A percentile compares a stretch with the other conserved stretches of the same genome.
phyloP scores from a whole-genome alignment of 2,329 filamentous ascomycete genomes.

The Amphichorda felina region DNA sequence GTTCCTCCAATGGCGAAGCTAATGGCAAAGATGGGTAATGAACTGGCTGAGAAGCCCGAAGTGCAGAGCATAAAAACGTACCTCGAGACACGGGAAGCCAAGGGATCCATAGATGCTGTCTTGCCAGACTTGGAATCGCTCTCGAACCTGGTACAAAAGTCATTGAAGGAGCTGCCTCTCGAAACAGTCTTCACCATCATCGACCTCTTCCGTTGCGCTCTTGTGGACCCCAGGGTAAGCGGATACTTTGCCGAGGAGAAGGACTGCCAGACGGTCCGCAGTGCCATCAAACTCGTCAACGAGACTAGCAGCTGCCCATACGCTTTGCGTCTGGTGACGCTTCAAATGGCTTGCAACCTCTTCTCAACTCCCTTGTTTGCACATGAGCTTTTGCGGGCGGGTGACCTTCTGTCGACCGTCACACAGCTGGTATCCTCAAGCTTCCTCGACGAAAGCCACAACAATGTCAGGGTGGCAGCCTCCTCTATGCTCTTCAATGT shows the following conservation, averaged over 20 bases:
- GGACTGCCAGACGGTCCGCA: conserved; percentile 48
- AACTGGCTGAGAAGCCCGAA: conserved; percentile 41
- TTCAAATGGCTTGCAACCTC: conserved; percentile 77
- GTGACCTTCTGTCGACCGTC: conserved; percentile 40
- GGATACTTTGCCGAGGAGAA: conserved; percentile 73
- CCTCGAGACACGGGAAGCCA: conserved; percentile 47
- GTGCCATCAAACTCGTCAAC: conserved; percentile 50
- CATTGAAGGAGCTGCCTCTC: conserved; percentile 41
- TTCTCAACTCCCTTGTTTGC: conserved; percentile 66
- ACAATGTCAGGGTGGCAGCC: conserved; percentile 67
- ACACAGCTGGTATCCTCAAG: conserved; percentile 63
- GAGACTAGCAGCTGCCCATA: conserved; percentile 55
- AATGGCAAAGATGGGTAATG: conserved; percentile 59
- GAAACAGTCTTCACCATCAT: conserved; percentile 68
- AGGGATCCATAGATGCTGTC: conserved; percentile 51
- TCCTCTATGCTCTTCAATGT: conserved; percentile 79
- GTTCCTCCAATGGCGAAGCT: conserved; percentile 76
- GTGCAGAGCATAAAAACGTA: conserved; percentile 59
- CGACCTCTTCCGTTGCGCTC: conserved; percentile 71
- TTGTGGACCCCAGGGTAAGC: conserved; percentile 68
- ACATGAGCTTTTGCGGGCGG: conserved; percentile 39
- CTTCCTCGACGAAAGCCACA: conserved; percentile 65
- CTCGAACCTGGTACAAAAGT: conserved; percentile 44
- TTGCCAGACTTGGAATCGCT: conserved; percentile 61
- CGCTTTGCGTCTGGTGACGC: conserved; percentile 67